Evolutionary conservation across 176 grass and related monocot species (phyloP).

Genomic region (Oryza australiensis): DNA sequence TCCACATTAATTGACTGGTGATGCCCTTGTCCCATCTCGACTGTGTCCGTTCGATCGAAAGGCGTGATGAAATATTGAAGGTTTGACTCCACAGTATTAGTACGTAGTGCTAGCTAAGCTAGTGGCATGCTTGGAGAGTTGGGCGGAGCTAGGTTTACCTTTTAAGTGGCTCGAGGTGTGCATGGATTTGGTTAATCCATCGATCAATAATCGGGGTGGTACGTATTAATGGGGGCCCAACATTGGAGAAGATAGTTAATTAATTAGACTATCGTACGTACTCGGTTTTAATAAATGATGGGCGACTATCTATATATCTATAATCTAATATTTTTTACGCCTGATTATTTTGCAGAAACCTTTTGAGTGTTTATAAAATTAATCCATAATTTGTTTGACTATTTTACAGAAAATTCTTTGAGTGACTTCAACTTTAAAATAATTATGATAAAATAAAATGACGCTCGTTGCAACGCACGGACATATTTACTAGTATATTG

Average conservation of each 20-base stretch:
- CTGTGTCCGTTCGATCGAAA: background rate
- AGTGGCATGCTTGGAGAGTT: constrained; percentile 34
- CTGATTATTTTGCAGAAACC: no score
- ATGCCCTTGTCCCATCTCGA: background rate
- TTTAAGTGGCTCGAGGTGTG: constrained; percentile 69
- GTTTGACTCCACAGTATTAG: constrained; percentile 65
- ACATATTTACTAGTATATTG: no score
- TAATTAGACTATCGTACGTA: background rate
- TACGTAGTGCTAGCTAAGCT: background rate
- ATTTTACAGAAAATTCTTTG: no score
- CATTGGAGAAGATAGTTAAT: background rate
- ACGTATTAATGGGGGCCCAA: background rate
- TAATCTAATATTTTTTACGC: no score
- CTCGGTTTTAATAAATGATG: background rate
- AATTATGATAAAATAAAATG: no score
- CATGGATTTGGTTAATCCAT: constrained; percentile 35
- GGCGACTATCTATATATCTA: no score
- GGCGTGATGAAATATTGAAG: constrained; percentile 13
- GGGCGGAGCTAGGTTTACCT: constrained; percentile 19
- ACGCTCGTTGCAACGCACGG: no score
- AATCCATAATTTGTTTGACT: no score
- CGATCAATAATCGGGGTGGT: background rate
- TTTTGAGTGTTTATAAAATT: no score
- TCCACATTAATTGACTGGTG: constrained; percentile 31
- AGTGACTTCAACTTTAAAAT: no score